A percentile compares a stretch with the other conserved stretches of the same genome.
phyloP scores from a whole-genome alignment of 345 rosid genomes.

The Euclidium syriacum region DNA sequence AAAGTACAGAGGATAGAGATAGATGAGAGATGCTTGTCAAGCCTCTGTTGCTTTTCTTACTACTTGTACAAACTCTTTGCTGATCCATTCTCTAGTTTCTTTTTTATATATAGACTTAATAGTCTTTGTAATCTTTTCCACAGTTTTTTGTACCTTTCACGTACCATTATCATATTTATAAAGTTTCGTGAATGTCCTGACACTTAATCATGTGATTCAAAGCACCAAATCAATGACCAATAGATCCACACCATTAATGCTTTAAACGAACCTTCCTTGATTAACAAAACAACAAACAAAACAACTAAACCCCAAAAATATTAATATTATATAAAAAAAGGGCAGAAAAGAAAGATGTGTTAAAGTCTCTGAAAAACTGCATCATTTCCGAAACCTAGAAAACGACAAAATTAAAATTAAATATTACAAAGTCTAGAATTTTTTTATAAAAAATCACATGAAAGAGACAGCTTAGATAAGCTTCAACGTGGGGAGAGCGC shows the following conservation, averaged over 20 bases:
- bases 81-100: slow-evolving; percentile 14
- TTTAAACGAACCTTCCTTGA: slow-evolving; percentile 26
- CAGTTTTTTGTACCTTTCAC: slow-evolving; percentile 14
- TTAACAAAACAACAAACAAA: slow-evolving; percentile 12
- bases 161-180: slow-evolving; percentile 18
- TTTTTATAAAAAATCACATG: slow-evolving; percentile 8
- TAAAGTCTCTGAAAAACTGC: slow-evolving; percentile 17
- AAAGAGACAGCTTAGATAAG: slow-evolving; percentile 35
- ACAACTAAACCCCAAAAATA: background rate
- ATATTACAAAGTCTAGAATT: background rate
- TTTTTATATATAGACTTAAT: background rate
- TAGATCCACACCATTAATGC: slow-evolving; percentile 5
- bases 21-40: background rate
- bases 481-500: slow-evolving; percentile 34
- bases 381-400: slow-evolving; percentile 29
- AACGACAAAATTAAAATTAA: slow-evolving; percentile 18
- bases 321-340: background rate
- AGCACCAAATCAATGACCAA: background rate
- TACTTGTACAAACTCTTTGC: slow-evolving; percentile 7
- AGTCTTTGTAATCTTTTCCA: background rate
- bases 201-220: slow-evolving; percentile 11
- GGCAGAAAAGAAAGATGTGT: background rate
- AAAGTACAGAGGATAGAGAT: too few species aligned
- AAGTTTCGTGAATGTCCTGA: background rate
- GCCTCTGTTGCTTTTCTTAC: background rate